A percentile compares a stretch with the other conserved stretches of the same genome.
phyloP scores from a whole-genome alignment of 2,329 filamentous ascomycete species.

The Teratosphaeria viscida region DNA sequence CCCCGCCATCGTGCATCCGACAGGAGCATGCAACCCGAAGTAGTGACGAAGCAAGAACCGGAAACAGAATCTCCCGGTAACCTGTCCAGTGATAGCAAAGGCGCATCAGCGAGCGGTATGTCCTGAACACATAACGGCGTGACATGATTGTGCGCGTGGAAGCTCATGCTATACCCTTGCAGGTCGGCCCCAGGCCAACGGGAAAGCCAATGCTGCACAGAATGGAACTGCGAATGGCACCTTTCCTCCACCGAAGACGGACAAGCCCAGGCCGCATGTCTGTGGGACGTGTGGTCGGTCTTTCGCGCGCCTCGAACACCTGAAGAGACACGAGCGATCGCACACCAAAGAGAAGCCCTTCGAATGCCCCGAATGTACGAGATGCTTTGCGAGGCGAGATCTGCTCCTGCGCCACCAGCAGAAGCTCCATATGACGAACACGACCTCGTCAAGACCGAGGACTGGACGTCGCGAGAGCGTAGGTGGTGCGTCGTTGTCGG shows the following conservation, averaged over 20 bases:
- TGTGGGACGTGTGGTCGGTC: slow-evolving; percentile 85
- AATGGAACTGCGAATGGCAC: slow-evolving; percentile 20
- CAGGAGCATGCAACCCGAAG: slow-evolving; percentile 19
- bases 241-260: slow-evolving; percentile 82
- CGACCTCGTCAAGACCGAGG: slow-evolving; percentile 74
- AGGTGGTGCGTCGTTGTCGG: slow-evolving; percentile 57
- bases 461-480: slow-evolving; percentile 78
- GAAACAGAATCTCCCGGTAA: slow-evolving; percentile 15
- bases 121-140: background rate
- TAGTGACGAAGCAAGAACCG: slow-evolving; percentile 13
- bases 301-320: slow-evolving; percentile 87
- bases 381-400: slow-evolving; percentile 91
- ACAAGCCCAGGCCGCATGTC: slow-evolving; percentile 91
- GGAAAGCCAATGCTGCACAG: slow-evolving; percentile 6
- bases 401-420: slow-evolving; percentile 90
- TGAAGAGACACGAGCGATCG: slow-evolving; percentile 96
- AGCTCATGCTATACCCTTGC: background rate
- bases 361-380: slow-evolving; percentile 84
- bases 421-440: slow-evolving; percentile 90
- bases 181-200: slow-evolving; percentile 5
- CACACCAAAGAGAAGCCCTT: slow-evolving; percentile 99
- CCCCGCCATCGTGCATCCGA: background rate
- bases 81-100: background rate
- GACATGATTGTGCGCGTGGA: background rate
- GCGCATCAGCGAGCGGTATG: background rate